Percentiles rank a stretch among this genome's conserved stretches.
Conservation (phyloP, 2,329 filamentous ascomycete species). For the Hypocreales sp. region DNA sequence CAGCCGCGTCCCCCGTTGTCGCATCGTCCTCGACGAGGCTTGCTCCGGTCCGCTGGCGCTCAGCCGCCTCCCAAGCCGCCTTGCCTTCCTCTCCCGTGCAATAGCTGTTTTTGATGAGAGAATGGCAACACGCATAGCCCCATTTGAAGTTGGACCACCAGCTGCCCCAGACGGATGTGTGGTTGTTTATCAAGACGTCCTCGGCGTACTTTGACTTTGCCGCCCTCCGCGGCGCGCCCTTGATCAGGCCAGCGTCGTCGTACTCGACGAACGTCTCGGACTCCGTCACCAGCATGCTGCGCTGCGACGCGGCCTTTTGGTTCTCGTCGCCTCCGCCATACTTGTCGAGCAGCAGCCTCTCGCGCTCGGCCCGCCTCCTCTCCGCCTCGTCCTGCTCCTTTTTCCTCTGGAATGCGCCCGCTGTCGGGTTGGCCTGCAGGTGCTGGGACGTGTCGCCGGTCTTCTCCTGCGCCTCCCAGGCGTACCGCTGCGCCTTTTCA, state of each 20-base stretch:
- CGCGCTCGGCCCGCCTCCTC: constrained; percentile 48
- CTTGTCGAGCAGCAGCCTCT: constrained; percentile 60
- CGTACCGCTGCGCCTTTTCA: constrained; percentile 74
- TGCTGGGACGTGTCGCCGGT: constrained; percentile 68
- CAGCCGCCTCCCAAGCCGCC: constrained; percentile 61
- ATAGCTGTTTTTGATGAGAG: constrained; percentile 88
- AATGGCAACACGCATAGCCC: constrained; percentile 94
- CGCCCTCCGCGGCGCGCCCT: constrained; percentile 62
- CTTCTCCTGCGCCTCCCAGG: constrained; percentile 88
- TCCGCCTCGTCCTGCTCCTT: constrained; percentile 64
- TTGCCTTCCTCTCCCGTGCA: constrained; percentile 88
- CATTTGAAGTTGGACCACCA: constrained; percentile 96
- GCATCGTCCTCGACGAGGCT: constrained; percentile 21
- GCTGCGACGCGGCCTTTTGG: constrained; percentile 42
- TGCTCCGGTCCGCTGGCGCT: constrained; percentile 38
- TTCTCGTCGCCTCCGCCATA: constrained; percentile 57
- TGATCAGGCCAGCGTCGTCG: constrained; percentile 77
- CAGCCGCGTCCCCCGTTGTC: constrained; percentile 8
- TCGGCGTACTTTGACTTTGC: constrained; percentile 87
- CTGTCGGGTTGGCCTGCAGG: constrained; percentile 90
- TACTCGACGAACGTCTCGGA: constrained; percentile 88
- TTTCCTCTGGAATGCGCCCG: constrained; percentile 70
- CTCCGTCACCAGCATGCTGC: constrained; percentile 55
- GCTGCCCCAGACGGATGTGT: constrained; percentile 84
- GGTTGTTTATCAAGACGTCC: constrained; percentile 78